Evolutionary conservation across 2,329 filamentous ascomycete genomes (phyloP).

Genomic region (Talaromyces amestolkiae): DNA sequence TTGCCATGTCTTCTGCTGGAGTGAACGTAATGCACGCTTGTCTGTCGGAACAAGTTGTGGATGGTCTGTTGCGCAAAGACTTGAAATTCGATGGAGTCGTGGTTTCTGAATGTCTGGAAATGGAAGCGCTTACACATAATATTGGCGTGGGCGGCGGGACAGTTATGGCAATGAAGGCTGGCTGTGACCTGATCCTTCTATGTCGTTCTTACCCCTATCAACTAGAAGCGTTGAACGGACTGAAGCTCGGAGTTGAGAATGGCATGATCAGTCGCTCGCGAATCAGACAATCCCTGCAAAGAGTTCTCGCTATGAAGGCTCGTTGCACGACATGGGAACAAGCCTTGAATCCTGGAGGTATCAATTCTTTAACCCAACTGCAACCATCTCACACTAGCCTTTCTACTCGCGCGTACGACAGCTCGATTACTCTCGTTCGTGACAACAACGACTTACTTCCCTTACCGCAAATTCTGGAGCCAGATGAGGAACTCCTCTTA

Average conservation of each 20-base stretch:
- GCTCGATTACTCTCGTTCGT: constrained; percentile 86
- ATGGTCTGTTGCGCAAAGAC: constrained; percentile 82
- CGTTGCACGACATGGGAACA: constrained; percentile 87
- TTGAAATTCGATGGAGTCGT: constrained; percentile 88
- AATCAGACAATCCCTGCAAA: constrained; percentile 73
- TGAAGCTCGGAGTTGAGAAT: constrained; percentile 87
- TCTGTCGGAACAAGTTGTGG: constrained; percentile 87
- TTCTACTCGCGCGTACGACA: constrained; percentile 83
- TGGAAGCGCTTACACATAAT: constrained; percentile 93
- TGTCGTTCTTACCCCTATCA: constrained; percentile 87
- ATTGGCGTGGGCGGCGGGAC: constrained; percentile 96
- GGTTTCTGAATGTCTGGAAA: constrained; percentile 92
- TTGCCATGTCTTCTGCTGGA: constrained; percentile 84
- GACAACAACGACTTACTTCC: constrained; percentile 85
- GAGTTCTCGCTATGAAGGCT: constrained; percentile 77
- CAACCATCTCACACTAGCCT: constrained; percentile 78
- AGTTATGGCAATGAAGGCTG: constrained; percentile 95
- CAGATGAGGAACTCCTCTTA: constrained; percentile 83
- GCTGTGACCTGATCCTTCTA: constrained; percentile 85
- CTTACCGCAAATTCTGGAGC: constrained; percentile 74
- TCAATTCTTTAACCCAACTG: constrained; percentile 72
- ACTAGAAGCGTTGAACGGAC: constrained; percentile 83
- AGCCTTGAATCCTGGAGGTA: constrained; percentile 81
- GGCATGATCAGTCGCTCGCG: constrained; percentile 79
- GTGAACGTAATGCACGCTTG: constrained; percentile 96